These are phyloP conservation scores for Colletotrichum endophyticum DNA, from an alignment of 2,329 filamentous ascomycete species.

Conservation along the genomic window DNA sequence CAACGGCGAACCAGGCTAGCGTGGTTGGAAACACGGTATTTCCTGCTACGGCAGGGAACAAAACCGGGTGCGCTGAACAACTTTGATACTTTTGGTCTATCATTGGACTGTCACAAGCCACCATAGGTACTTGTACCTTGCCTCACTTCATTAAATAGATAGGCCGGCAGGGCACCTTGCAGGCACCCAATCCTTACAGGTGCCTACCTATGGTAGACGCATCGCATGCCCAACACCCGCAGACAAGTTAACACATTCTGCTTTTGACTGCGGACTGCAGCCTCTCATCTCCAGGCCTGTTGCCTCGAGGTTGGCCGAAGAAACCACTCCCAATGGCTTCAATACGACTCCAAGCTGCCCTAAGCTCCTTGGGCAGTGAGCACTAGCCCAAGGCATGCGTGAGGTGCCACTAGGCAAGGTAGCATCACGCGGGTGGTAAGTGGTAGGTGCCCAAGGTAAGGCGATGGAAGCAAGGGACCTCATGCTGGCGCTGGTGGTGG, in stretches of 20 bases:
- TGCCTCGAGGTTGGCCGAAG: not conserved
- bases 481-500: not conserved
- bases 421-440: not conserved
- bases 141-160: not conserved
- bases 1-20: conserved; percentile 8
- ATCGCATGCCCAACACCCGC: not conserved
- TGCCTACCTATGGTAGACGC: not conserved
- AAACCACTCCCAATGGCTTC: not conserved
- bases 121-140: not conserved
- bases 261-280: not conserved
- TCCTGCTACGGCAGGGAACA: not conserved
- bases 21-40: not conserved
- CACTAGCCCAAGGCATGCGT: not conserved
- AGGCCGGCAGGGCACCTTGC: not conserved
- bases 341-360: not conserved
- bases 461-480: not conserved
- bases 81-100: not conserved
- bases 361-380: not conserved
- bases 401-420: not conserved
- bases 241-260: not conserved
- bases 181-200: not conserved
- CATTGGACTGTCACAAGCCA: not conserved
- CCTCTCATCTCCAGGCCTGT: not conserved
- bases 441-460: not conserved
- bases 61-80: not conserved